These are phyloP conservation scores for Scenedesmus sp. DNA, from an alignment of 163 green algal species.

Conservation along the genomic window DNA sequence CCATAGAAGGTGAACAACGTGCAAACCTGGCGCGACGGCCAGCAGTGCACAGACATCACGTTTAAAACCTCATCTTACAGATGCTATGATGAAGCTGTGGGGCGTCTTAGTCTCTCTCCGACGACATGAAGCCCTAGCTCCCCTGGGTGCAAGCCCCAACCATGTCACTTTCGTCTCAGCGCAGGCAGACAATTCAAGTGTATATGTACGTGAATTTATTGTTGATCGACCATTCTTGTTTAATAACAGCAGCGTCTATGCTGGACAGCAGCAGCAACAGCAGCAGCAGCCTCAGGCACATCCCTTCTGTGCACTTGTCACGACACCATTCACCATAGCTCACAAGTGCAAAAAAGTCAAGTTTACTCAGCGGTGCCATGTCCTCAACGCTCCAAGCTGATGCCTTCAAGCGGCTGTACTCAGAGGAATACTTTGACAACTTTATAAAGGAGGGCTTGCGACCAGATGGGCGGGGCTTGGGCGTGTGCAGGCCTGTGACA, in stretches of 20 bases:
- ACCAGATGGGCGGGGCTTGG: slow-evolving; percentile 82
- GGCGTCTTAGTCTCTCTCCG: background rate
- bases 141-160: background rate
- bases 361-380: background rate
- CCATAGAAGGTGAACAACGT: no score
- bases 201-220: no score
- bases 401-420: slow-evolving; percentile 86
- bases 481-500: slow-evolving; percentile 65
- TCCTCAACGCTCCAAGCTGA: slow-evolving; percentile 69
- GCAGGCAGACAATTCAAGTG: no score
- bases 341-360: no score
- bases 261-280: background rate
- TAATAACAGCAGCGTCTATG: background rate
- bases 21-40: no score
- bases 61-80: no score
- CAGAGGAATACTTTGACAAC: slow-evolving; percentile 77
- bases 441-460: slow-evolving; percentile 79
- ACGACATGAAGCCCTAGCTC: background rate
- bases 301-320: background rate
- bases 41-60: no score
- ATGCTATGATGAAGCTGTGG: no score
- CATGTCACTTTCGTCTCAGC: background rate
- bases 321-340: no score
- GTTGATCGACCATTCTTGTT: no score
- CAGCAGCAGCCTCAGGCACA: background rate